These are phyloP conservation scores for Penicillium verrucosum DNA, from an alignment of 2,329 filamentous ascomycete genomes.

Conservation along the genomic window DNA sequence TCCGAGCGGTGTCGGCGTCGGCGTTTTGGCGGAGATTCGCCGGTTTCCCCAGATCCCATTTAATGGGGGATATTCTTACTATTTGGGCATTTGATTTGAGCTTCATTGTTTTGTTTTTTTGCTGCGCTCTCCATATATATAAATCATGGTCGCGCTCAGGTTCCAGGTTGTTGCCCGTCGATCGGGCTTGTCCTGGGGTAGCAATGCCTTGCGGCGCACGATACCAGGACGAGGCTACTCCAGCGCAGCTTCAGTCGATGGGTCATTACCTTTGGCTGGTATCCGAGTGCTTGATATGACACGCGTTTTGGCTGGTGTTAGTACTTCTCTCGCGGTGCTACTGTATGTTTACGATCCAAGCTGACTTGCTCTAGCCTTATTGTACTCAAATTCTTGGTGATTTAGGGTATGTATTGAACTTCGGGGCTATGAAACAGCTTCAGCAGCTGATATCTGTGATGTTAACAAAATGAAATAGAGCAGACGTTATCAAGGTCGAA, in stretches of 20 bases:
- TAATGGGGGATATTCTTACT: slow-evolving; percentile 9
- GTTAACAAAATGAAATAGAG: slow-evolving; percentile 50
- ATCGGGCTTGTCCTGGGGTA: slow-evolving; percentile 19
- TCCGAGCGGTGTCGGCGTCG: slow-evolving; percentile 28
- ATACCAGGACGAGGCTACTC: slow-evolving; percentile 38
- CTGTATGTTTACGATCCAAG: slow-evolving; percentile 1
- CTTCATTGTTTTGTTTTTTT: not conserved
- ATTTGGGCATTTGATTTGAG: not conserved
- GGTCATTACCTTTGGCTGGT: slow-evolving; percentile 70
- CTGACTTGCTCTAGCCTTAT: slow-evolving; percentile 65
- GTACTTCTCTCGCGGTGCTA: slow-evolving; percentile 33
- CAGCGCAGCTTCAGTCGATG: slow-evolving; percentile 39
- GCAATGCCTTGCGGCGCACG: slow-evolving; percentile 20
- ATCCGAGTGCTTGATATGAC: slow-evolving; percentile 95
- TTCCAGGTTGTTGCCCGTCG: slow-evolving; percentile 26
- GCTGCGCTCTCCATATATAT: not conserved
- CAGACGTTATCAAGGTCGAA: slow-evolving; percentile 96
- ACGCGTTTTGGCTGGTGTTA: slow-evolving; percentile 85
- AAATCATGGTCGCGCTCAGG: slow-evolving; percentile 25
- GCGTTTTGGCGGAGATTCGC: slow-evolving; percentile 26
- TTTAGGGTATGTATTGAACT: slow-evolving; percentile 66
- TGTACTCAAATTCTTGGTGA: slow-evolving; percentile 96
- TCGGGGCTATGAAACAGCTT: not conserved
- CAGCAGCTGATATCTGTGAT: not conserved
- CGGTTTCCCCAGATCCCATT: slow-evolving; percentile 17